Percentiles rank a stretch among this genome's conserved stretches.
Evolutionary conservation across 495 filamentous ascomycete genomes (phyloP).

Genomic region (Neurospora africana): DNA sequence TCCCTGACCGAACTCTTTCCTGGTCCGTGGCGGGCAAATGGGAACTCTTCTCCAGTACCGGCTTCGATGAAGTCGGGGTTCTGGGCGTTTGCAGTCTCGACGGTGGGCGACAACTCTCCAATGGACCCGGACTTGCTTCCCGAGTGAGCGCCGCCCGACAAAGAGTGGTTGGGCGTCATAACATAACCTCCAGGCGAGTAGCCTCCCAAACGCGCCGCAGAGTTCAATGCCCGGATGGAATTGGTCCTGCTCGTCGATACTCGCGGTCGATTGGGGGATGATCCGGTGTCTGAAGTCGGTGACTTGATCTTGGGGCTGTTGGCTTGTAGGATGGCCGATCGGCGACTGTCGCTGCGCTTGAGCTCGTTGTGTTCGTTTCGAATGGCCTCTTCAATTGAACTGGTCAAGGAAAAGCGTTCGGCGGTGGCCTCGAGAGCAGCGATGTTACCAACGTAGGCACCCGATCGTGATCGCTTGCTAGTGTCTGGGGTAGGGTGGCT

Average conservation of each 20-base stretch:
- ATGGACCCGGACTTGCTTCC: conserved; percentile 39
- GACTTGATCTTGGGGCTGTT: conserved; percentile 23
- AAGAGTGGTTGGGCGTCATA: conserved; percentile 54
- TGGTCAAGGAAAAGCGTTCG: conserved; percentile 66
- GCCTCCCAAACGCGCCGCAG: conserved; percentile 53
- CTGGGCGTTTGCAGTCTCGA: background rate
- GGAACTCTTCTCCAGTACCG: conserved; percentile 23
- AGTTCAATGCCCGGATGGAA: conserved; percentile 60
- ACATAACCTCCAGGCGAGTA: conserved; percentile 60
- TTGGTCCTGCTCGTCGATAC: conserved; percentile 41
- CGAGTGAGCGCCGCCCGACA: conserved; percentile 48
- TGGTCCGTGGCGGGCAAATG: conserved; percentile 31
- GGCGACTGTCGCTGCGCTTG: conserved; percentile 54
- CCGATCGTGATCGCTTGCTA: conserved; percentile 59
- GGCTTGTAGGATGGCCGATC: conserved; percentile 41
- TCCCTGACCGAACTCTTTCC: conserved; percentile 37
- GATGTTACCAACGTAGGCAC: conserved; percentile 66
- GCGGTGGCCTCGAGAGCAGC: conserved; percentile 74
- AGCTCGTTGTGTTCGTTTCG: conserved; percentile 68
- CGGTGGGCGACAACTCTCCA: conserved; percentile 3
- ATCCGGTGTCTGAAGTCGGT: conserved; percentile 21
- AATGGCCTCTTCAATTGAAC: conserved; percentile 74
- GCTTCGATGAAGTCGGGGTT: conserved; percentile 6
- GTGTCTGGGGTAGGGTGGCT: conserved; percentile 70
- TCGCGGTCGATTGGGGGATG: conserved; percentile 9